A percentile compares a stretch with the other conserved stretches of the same genome.
Conservation (phyloP, 495 filamentous ascomycete genomes). For the Penicillium malachiteum region DNA sequence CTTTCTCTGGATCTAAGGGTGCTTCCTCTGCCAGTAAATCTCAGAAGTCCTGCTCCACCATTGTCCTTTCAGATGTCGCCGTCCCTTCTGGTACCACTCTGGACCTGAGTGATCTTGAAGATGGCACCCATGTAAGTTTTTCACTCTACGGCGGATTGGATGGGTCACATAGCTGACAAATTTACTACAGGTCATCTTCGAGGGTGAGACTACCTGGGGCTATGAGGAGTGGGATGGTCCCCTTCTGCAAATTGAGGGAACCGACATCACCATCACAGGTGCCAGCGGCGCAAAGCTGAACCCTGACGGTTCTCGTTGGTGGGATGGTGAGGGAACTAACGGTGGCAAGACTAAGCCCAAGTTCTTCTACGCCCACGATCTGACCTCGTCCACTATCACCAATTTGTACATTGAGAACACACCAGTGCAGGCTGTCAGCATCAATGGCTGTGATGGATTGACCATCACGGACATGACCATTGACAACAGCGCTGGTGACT, state of each 20-base stretch:
- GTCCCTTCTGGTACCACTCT: conserved; percentile 54
- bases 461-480: conserved; percentile 55
- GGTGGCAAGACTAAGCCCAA: conserved; percentile 59
- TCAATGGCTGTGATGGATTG: conserved; percentile 49
- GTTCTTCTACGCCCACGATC: conserved; percentile 54
- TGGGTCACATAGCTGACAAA: background rate
- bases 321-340: conserved; percentile 53
- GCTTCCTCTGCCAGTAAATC: conserved; percentile 37
- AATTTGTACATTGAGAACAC: conserved; percentile 54
- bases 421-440: conserved; percentile 62
- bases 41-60: conserved; percentile 51
- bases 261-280: conserved; percentile 44
- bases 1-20: conserved; percentile 22
- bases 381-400: conserved; percentile 42
- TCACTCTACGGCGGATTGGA: conserved; percentile 32
- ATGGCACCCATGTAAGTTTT: conserved; percentile 39
- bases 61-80: conserved; percentile 46
- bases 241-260: conserved; percentile 48
- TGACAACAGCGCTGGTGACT: conserved; percentile 58
- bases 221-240: conserved; percentile 55
- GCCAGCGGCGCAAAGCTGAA: conserved; percentile 44
- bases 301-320: conserved; percentile 47
- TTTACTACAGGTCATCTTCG: conserved; percentile 45
- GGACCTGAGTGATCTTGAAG: conserved; percentile 46
- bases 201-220: conserved; percentile 52